Evolutionary conservation across 176 grass and related monocot species (phyloP), one percentile per base, ranked within the genome.

Genomic region (Carex parvula): DNA sequence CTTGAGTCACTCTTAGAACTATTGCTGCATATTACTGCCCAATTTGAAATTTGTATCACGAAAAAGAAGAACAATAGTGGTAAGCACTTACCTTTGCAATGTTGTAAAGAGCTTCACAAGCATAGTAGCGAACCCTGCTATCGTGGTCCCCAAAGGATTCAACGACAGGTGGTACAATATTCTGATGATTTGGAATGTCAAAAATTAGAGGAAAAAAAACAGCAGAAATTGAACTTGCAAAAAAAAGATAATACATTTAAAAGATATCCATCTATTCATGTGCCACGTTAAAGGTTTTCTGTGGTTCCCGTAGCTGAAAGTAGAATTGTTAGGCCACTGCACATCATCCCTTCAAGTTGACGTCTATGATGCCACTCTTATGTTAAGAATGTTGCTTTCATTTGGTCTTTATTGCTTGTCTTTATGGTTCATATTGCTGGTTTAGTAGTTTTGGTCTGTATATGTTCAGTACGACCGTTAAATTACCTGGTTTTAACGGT

Each of bases 61-160:
- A 69, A 68, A 68, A 52, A 60, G 52, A 79, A 20, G 37, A 63
- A 79, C 66, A 33, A n/a, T 41, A 70, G 32, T 21, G 4, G 18
- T 54, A 91, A 68, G 80, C 84, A 63, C 21, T 90, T 84, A 92
- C 97, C 97, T 99, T 99, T 87, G 97, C 97, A 88, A 99, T 99
- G 81, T 99, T 99, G 86, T 99, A 99, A 75, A 99, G 74, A 66
- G 97, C 97, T 94, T 99, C 97, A 88, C 97, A 99, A 69, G 97
- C 97, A 94, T 99, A 99, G 81, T 96, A 99, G 58, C 97, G 93
- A 83, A 99, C 97, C 90, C 93, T 99, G 61, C 93, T 92, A 80
- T 99, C 97, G 88, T 96, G 93, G 69, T 99, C 97, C 22, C 17
- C 3, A 84, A 99, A 99, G 33, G 93, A 89, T 70, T 72, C 60